phyloP scores from a whole-genome alignment of 768 basidiomycete genomes.

The Boletus vermiculosoides region DNA sequence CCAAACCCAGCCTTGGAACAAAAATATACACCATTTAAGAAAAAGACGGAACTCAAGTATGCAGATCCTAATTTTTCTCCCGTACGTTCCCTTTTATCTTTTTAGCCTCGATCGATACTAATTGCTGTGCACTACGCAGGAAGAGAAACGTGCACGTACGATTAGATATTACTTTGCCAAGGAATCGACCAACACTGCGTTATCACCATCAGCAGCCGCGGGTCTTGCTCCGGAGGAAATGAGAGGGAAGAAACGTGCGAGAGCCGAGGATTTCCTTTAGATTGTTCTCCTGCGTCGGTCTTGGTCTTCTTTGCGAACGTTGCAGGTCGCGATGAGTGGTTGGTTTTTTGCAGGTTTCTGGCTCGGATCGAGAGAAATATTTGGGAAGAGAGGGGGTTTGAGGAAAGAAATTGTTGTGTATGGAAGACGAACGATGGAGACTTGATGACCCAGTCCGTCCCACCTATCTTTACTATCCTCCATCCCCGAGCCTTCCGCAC shows the following conservation, averaged over 20 bases:
- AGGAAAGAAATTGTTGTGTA: not conserved
- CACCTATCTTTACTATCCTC: conserved; percentile 32
- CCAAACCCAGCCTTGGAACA: conserved; percentile 61
- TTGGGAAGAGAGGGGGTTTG: not conserved
- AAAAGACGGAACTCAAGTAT: conserved; percentile 71
- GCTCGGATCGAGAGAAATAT: conserved; percentile 15
- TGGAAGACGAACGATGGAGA: conserved; percentile 28
- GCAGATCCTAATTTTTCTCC: conserved; percentile 76
- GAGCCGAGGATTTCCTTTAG: conserved; percentile 84
- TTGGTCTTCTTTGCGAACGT: conserved; percentile 27
- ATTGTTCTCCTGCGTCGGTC: conserved; percentile 25
- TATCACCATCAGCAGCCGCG: conserved; percentile 26
- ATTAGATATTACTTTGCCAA: conserved; percentile 59
- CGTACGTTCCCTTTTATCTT: conserved; percentile 41
- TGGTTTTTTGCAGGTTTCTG: conserved; percentile 33
- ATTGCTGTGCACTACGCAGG: conserved; percentile 42
- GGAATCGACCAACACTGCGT: conserved; percentile 32
- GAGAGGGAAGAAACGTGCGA: conserved; percentile 79
- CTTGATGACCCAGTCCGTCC: conserved; percentile 37
- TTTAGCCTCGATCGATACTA: not conserved
- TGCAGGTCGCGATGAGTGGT: conserved; percentile 31
- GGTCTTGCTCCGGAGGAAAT: conserved; percentile 49
- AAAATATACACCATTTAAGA: conserved; percentile 74
- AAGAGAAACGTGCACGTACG: conserved; percentile 71
- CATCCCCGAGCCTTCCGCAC: conserved; percentile 20